phyloP scores from a whole-genome alignment of 495 filamentous ascomycete genomes.

The Daldinia childiae region DNA sequence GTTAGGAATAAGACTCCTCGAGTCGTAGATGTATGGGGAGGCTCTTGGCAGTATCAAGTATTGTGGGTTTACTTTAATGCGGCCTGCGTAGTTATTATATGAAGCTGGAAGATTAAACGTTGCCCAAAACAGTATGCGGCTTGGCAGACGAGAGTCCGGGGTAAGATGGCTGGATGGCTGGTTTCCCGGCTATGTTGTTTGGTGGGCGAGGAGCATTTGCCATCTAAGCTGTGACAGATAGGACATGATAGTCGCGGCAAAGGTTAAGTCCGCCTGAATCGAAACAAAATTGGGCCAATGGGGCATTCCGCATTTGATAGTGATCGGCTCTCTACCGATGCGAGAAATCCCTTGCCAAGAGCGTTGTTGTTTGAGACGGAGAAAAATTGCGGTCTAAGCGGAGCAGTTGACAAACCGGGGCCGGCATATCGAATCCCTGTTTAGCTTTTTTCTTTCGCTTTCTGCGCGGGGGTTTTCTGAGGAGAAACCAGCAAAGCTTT shows the following conservation, averaged over 20 bases:
- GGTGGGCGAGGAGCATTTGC: constrained; percentile 10
- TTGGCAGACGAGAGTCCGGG: constrained; percentile 38
- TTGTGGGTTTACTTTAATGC: constrained; percentile 37
- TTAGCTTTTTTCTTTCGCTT: constrained; percentile 4
- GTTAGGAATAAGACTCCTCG: constrained; percentile 20
- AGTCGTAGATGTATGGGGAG: constrained; percentile 18
- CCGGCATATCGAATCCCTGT: constrained; percentile 31
- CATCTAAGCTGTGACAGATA: constrained; percentile 26
- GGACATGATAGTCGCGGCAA: constrained; percentile 35
- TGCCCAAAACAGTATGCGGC: constrained; percentile 29
- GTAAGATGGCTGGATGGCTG: constrained; percentile 11
- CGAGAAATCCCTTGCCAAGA: constrained; percentile 31
- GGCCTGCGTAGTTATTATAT: constrained; percentile 11
- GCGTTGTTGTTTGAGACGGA: constrained; percentile 33
- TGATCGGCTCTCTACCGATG: constrained; percentile 27
- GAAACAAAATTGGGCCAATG: constrained; percentile 39
- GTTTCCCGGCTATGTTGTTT: neutral
- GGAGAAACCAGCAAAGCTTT: neutral
- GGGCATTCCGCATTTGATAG: constrained; percentile 27
- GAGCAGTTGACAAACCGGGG: constrained; percentile 9
- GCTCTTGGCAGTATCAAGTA: constrained; percentile 41
- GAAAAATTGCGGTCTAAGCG: constrained; percentile 35
- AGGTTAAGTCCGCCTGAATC: constrained; percentile 32
- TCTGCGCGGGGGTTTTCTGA: neutral
- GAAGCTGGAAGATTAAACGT: constrained; percentile 11